These are phyloP conservation scores for Lyophyllum semitale DNA, from an alignment of 768 basidiomycete genomes.

Conservation along the genomic window DNA sequence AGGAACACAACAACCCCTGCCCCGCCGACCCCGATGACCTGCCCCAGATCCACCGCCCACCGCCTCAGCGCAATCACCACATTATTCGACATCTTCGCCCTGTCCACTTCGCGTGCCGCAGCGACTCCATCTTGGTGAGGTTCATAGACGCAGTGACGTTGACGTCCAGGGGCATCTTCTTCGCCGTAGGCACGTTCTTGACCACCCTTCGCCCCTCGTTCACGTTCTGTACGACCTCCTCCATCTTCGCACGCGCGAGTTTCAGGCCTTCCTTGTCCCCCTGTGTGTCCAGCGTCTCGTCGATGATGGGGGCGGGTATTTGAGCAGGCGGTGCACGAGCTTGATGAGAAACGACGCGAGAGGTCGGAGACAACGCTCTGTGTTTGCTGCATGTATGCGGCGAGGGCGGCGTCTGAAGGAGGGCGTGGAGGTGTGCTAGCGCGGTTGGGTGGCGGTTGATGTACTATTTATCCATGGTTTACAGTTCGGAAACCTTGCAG, in stretches of 20 bases:
- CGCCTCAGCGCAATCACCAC: conserved; percentile 50
- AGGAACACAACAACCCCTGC: conserved; percentile 63
- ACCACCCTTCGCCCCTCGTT: conserved; percentile 83
- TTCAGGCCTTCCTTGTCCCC: conserved; percentile 62
- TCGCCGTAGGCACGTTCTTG: conserved; percentile 64
- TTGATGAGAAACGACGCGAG: conserved; percentile 94
- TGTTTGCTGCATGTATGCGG: conserved; percentile 67
- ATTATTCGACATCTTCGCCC: conserved; percentile 55
- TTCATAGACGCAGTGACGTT: conserved; percentile 58
- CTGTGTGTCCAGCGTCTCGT: conserved; percentile 71
- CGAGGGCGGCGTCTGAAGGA: conserved; percentile 54
- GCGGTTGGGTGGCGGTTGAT: conserved; percentile 81
- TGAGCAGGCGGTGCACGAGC: conserved; percentile 93
- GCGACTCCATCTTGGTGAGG: conserved; percentile 58
- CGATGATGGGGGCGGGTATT: conserved; percentile 85
- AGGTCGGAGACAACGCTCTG: conserved; percentile 66
- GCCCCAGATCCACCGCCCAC: conserved; percentile 70
- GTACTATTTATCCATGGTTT: conserved; percentile 74
- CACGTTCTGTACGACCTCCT: conserved; percentile 72
- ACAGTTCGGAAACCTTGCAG: conserved; percentile 66
- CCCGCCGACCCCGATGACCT: conserved; percentile 59
- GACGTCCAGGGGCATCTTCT: conserved; percentile 42
- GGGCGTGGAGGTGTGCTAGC: conserved; percentile 58
- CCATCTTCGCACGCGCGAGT: conserved; percentile 58
- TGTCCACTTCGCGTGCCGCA: conserved; percentile 48